Evolutionary conservation across 1,284 basidiomycete species (phyloP).

Genomic region (Leccinum insolens): DNA sequence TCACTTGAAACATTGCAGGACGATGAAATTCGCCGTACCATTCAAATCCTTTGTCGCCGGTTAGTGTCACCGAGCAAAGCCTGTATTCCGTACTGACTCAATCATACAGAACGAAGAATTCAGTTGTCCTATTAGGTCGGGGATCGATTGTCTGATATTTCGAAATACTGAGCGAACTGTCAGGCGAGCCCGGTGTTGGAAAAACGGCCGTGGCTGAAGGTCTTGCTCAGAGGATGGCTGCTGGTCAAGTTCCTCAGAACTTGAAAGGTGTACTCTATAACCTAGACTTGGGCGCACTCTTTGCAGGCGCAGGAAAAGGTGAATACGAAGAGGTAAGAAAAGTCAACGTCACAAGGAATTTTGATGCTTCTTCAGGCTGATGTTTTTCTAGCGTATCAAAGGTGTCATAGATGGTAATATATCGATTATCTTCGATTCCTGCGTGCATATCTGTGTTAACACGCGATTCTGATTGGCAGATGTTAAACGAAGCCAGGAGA

Average conservation of each 20-base stretch:
- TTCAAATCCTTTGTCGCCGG: conserved; percentile 15
- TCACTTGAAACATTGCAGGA: conserved; percentile 4
- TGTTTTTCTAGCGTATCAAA: conserved; percentile 5
- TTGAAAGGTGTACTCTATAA: conserved; percentile 13
- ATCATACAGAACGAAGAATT: conserved; percentile 3
- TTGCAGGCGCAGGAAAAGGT: conserved; percentile 16
- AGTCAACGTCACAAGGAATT: not conserved
- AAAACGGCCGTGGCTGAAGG: conserved; percentile 15
- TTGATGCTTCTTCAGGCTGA: not conserved
- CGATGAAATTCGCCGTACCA: conserved; percentile 13
- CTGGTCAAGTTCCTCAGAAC: conserved; percentile 12
- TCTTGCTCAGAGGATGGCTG: conserved; percentile 11
- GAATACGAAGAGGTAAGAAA: conserved; percentile 15
- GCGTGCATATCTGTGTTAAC: not conserved
- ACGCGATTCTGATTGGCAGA: not conserved
- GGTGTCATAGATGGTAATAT: conserved; percentile 5
- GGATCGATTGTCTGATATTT: not conserved
- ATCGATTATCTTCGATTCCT: not conserved
- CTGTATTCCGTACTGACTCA: not conserved
- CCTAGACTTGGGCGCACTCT: conserved; percentile 12
- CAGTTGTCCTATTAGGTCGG: conserved; percentile 5
- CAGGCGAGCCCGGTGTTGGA: conserved; percentile 16
- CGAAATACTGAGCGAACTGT: not conserved
- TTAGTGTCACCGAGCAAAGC: not conserved
- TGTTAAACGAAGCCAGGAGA: conserved; percentile 15